Conservation (phyloP, 495 filamentous ascomycete genomes). For the Penicillium lividum region DNA sequence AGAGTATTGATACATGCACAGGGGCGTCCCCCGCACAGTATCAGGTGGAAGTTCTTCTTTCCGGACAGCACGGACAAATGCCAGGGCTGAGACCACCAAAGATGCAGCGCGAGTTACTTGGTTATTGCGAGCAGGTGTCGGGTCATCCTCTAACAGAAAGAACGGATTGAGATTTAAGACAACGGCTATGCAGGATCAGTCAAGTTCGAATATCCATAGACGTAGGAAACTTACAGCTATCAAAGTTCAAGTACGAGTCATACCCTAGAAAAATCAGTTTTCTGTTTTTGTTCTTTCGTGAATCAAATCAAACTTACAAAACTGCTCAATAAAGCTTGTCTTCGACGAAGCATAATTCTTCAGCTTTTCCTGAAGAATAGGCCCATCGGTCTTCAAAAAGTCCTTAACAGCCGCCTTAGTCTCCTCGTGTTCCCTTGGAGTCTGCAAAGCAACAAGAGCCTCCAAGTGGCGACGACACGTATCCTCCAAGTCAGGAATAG, state of each 20-base stretch:
- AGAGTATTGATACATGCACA: constrained; percentile 98
- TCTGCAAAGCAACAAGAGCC: constrained; percentile 81
- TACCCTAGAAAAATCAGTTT: constrained; percentile 66
- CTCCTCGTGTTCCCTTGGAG: constrained; percentile 76
- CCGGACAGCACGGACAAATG: constrained; percentile 90
- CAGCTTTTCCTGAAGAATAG: constrained; percentile 80
- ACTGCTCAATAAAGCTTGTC: constrained; percentile 98
- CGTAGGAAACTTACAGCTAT: constrained; percentile 65
- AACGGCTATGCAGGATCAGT: constrained; percentile 54
- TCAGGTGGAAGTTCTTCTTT: constrained; percentile 93
- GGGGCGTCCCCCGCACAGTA: constrained; percentile 73
- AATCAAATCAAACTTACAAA: constrained; percentile 65
- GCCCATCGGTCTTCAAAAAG: constrained; percentile 82
- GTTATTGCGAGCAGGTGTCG: constrained; percentile 91
- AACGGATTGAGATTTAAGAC: constrained; percentile 98
- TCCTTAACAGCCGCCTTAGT: constrained; percentile 79
- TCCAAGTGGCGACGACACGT: constrained; percentile 80
- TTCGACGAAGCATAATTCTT: constrained; percentile 92
- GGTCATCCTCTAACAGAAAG: constrained; percentile 96
- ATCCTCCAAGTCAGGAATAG: constrained; percentile 86
- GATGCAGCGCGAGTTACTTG: constrained; percentile 95
- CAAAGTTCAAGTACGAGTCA: constrained; percentile 96
- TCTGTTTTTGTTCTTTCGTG: too few relatives aligned
- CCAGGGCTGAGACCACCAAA: constrained; percentile 82
- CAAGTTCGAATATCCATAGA: background rate